phyloP scores from a whole-genome alignment of 1,139 yeast species.

The Eremothecium cymbalariae region DNA sequence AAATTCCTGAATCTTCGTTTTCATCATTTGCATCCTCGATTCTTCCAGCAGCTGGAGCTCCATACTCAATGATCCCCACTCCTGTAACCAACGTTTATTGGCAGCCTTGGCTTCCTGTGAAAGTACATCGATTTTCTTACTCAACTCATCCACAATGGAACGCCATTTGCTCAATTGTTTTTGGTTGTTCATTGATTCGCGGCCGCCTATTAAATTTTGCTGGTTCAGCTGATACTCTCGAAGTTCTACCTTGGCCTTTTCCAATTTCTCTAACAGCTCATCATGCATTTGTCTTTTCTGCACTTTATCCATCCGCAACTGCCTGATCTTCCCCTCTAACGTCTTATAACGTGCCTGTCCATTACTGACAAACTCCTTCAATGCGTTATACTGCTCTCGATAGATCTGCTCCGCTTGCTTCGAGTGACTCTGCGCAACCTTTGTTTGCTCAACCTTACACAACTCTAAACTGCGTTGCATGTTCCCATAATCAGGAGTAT shows the following conservation, averaged over 20 bases:
- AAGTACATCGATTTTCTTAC: constrained; percentile 46
- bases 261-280: constrained; percentile 22
- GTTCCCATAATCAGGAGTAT: constrained; percentile 25
- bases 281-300: constrained; percentile 28
- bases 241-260: constrained; percentile 21
- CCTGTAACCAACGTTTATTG: constrained; percentile 65
- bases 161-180: constrained; percentile 52
- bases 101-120: constrained; percentile 48
- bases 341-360: constrained; percentile 43
- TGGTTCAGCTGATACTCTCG: constrained; percentile 34
- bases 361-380: constrained; percentile 21
- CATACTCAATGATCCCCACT: constrained; percentile 67
- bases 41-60: constrained; percentile 70
- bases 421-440: constrained; percentile 26
- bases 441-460: constrained; percentile 19
- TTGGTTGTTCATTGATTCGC: constrained; percentile 62
- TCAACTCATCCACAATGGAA: constrained; percentile 38
- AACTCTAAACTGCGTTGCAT: constrained; percentile 15
- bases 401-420: constrained; percentile 27
- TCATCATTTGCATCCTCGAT: constrained; percentile 66
- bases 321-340: constrained; percentile 76
- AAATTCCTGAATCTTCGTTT: constrained; percentile 74
- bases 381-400: constrained; percentile 22
- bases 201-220: constrained; percentile 69
- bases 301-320: constrained; percentile 25